Conservation (phyloP, 176 grass and related monocot genomes). For the Aegilops longissima region DNA sequence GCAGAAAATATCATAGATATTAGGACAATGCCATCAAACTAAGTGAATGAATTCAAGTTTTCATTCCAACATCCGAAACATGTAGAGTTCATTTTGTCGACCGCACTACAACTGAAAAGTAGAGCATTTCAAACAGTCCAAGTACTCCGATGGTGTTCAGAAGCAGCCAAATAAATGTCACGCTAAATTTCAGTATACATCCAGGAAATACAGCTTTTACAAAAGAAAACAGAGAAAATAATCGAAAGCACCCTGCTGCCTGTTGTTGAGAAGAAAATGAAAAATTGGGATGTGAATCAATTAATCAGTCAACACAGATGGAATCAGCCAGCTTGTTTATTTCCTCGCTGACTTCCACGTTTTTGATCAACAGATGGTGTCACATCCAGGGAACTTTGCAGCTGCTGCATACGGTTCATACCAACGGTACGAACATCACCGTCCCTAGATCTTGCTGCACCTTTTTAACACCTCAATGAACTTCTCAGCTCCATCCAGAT, state of each 20-base stretch:
- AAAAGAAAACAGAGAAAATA: not conserved
- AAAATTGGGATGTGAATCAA: not conserved
- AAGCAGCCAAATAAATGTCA: not conserved
- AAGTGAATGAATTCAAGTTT: not conserved
- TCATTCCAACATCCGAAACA: not conserved
- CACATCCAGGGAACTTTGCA: constrained; percentile 60
- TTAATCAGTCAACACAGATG: constrained; percentile 34
- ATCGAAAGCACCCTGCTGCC: not conserved
- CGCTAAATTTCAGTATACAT: constrained; percentile 11
- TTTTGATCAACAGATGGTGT: constrained; percentile 63
- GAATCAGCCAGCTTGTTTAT: constrained; percentile 44
- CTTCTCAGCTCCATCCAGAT: too few species aligned
- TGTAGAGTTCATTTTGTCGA: not conserved
- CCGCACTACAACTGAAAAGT: not conserved
- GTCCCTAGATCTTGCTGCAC: constrained; percentile 38
- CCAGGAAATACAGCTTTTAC: not conserved
- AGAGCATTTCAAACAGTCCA: not conserved
- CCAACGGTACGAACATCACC: constrained; percentile 50
- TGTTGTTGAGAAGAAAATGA: not conserved
- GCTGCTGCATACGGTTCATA: constrained; percentile 54
- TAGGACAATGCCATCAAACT: not conserved
- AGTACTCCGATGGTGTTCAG: not conserved
- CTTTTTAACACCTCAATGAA: too few species aligned
- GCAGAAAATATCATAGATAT: not conserved
- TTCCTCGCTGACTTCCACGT: constrained; percentile 44